These are phyloP conservation scores for Mrakiaceae sp. DNA, from an alignment of 1,284 basidiomycete genomes.

Conservation along the genomic window DNA sequence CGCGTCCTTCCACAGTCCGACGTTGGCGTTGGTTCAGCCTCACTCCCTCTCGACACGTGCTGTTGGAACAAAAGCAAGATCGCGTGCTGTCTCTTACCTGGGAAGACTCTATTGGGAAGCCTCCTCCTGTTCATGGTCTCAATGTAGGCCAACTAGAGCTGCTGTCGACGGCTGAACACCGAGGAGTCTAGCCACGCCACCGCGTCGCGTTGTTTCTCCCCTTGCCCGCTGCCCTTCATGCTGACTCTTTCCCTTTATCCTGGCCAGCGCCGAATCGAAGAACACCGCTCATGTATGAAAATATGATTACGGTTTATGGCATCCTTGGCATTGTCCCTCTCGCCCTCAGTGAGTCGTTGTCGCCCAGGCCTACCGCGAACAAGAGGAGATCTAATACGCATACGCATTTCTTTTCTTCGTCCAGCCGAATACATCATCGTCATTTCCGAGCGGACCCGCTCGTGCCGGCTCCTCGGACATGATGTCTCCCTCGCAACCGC, in stretches of 20 bases:
- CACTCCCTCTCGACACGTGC: no score
- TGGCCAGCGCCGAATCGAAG: conserved; percentile 23
- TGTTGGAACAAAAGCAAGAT: no score
- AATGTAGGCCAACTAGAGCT: no score
- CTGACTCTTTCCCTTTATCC: not conserved
- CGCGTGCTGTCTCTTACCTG: no score
- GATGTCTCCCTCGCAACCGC: conserved; percentile 82
- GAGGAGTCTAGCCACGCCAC: not conserved
- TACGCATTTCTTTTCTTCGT: conserved; percentile 17
- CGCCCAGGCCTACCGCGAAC: not conserved
- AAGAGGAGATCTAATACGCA: conserved; percentile 22
- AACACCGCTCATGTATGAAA: conserved; percentile 35
- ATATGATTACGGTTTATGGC: conserved; percentile 52
- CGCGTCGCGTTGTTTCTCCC: not conserved
- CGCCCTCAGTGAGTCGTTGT: conserved; percentile 55
- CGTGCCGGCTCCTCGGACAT: conserved; percentile 67
- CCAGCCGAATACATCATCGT: conserved; percentile 87
- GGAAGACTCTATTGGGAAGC: not conserved
- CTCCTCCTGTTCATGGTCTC: not conserved
- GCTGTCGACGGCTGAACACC: no score
- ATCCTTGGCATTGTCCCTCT: conserved; percentile 77
- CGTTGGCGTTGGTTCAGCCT: no score
- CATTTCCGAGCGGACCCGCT: conserved; percentile 67
- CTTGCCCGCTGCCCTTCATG: not conserved
- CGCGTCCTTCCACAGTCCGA: no score